Percentiles rank a stretch among this genome's conserved stretches.
phyloP scores from a whole-genome alignment of 2,329 filamentous ascomycete species.

The Lizonia empirigonia region DNA sequence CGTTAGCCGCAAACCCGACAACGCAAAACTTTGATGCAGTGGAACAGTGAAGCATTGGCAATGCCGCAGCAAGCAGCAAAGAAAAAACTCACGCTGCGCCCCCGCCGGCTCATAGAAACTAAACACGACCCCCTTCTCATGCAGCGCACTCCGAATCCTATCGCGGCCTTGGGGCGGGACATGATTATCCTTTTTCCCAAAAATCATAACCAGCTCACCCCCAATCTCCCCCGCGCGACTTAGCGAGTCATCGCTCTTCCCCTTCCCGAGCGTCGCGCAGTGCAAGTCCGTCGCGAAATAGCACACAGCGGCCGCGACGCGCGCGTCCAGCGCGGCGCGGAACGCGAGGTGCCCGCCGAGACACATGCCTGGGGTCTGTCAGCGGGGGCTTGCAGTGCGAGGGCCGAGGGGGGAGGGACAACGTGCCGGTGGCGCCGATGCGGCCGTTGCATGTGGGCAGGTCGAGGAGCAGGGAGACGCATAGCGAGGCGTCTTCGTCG shows the following conservation, averaged over 20 bases:
- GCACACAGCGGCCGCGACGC: slow-evolving; percentile 77
- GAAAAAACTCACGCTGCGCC: slow-evolving; percentile 71
- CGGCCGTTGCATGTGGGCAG: slow-evolving; percentile 69
- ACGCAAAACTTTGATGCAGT: slow-evolving; percentile 5
- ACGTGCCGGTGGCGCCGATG: slow-evolving; percentile 54
- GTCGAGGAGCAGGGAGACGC: slow-evolving; percentile 49
- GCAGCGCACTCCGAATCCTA: slow-evolving; percentile 79
- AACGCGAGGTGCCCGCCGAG: slow-evolving; percentile 87
- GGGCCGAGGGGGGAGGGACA: neutral
- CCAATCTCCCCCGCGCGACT: slow-evolving; percentile 69
- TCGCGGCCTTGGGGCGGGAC: slow-evolving; percentile 83
- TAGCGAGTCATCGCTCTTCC: slow-evolving; percentile 68
- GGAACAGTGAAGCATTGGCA: too few species aligned
- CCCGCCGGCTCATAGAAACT: slow-evolving; percentile 90
- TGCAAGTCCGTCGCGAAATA: slow-evolving; percentile 96
- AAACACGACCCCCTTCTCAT: slow-evolving; percentile 75
- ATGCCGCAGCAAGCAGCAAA: neutral
- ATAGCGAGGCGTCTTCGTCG: slow-evolving; percentile 63
- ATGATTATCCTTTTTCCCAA: slow-evolving; percentile 89
- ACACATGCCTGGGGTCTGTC: slow-evolving; percentile 71
- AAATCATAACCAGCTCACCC: slow-evolving; percentile 85
- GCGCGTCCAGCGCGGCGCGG: slow-evolving; percentile 72
- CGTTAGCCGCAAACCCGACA: neutral
- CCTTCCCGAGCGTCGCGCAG: slow-evolving; percentile 72
- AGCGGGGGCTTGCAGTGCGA: slow-evolving; percentile 35